Conservation (phyloP, 1,284 basidiomycete genomes). For the Leucoagaricus sp. region DNA sequence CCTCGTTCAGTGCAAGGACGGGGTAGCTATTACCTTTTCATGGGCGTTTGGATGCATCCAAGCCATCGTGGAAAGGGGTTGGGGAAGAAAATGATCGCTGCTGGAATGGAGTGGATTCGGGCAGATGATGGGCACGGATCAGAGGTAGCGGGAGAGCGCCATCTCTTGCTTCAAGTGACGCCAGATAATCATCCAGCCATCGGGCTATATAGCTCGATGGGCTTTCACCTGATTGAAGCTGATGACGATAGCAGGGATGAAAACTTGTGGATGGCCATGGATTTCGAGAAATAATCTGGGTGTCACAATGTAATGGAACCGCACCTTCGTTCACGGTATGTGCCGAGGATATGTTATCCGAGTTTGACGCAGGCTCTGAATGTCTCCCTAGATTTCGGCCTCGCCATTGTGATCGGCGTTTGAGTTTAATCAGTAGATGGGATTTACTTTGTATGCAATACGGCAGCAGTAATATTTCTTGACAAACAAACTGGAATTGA, state of each 20-base stretch:
- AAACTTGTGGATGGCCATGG: constrained; percentile 11
- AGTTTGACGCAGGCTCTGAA: too few species aligned
- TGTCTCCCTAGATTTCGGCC: too few species aligned
- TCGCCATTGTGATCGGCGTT: constrained; percentile 2
- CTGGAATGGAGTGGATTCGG: constrained; percentile 17
- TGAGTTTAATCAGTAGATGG: too few species aligned
- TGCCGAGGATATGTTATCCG: not conserved
- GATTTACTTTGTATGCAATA: too few species aligned
- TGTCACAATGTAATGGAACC: too few species aligned
- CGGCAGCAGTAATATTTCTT: too few species aligned
- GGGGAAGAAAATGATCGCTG: constrained; percentile 20
- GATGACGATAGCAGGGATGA: not conserved
- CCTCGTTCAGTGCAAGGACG: constrained; percentile 8
- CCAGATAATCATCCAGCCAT: constrained; percentile 11
- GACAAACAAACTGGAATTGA: too few species aligned
- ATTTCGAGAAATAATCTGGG: not conserved
- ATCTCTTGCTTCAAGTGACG: constrained; percentile 14
- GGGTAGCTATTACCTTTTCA: constrained; percentile 28
- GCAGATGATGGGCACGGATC: not conserved
- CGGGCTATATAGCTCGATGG: constrained; percentile 14
- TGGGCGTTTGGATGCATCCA: constrained; percentile 37
- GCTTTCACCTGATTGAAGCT: constrained; percentile 11
- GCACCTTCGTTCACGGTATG: not conserved
- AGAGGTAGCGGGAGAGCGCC: not conserved
- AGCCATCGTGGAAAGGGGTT: constrained; percentile 34